Base-by-base conservation (phyloP, 2,329 filamentous ascomycete genomes). In the Graphium sp. region DNA sequence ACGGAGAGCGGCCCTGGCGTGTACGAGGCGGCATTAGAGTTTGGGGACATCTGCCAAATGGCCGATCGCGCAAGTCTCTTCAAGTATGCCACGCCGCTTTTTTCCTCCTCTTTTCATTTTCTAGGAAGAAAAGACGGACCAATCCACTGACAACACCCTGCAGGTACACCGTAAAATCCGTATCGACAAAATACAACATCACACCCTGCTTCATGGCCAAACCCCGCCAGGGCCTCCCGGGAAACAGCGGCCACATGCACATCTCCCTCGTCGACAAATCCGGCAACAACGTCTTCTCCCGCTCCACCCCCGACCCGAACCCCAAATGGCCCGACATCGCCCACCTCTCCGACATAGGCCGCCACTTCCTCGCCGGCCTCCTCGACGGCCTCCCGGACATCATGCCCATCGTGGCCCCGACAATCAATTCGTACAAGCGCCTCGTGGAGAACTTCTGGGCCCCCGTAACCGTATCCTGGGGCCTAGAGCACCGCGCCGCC, bases 391-490 rank as follows among this genome's bases (percentile, higher is more conserved):
- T 98, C 4, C 83, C 89, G 3, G 83, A 94, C 45, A 72, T 95
- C 39, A 98, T 98, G 89, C 89, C 89, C 1, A 62, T 95, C 33
- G 62, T 98, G 9, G 89, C 87, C 1, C 89, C 89, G 0, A 98
- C 83, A 1, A 70, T 98, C 45, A 98, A 98, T 63, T 92, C 82
- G 35, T 98, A 98, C 63, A 98, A 98, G 57, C 76, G 89, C 4
- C 66, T 98, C 1, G 89, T 98, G 3, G 89, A 98, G 59, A 95
- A 95, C 56, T 95, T 94, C 55, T 98, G 89, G 89, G 89, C 89
- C 0, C 89, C 89, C 0, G 89, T 98, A 5, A 94, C 87, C 0
- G 89, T 95, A 0, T 93, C 83, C 0, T 98, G 89, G 89, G 89
- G 89, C 1, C 58, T 94, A 5, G 89, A 95, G 53, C 87, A 98